Evolutionary conservation across 345 rosid species (phyloP).

Genomic region (Linum tenue): DNA sequence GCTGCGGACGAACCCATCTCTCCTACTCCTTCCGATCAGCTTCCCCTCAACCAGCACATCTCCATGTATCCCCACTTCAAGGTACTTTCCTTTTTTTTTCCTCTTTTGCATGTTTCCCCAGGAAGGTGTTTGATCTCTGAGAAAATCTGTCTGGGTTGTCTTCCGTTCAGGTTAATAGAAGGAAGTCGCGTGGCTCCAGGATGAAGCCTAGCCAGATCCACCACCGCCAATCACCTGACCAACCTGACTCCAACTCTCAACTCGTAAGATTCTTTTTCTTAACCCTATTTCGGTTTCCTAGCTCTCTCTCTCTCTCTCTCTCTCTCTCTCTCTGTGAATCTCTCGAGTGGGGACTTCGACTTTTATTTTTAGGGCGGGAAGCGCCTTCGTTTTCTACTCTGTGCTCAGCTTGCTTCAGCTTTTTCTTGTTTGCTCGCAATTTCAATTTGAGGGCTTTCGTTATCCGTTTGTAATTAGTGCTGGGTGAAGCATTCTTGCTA

Average conservation of each 20-base stretch:
- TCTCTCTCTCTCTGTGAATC: background rate
- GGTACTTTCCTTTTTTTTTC: slow-evolving; percentile 5
- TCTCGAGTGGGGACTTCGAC: too few relatives aligned
- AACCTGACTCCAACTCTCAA: slow-evolving; percentile 15
- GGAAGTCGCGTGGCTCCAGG: slow-evolving; percentile 17
- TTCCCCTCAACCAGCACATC: slow-evolving; percentile 9
- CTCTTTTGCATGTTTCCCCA: background rate
- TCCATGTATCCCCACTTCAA: slow-evolving; percentile 16
- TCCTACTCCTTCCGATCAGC: background rate
- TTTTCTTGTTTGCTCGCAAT: background rate
- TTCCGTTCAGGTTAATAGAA: slow-evolving; percentile 15
- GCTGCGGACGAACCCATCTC: background rate
- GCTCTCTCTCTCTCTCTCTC: background rate
- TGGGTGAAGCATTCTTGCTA: background rate
- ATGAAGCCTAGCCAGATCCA: slow-evolving; percentile 23
- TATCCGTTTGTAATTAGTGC: background rate
- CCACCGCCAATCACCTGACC: slow-evolving; percentile 6
- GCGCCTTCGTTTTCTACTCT: background rate
- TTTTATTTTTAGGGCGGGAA: too few relatives aligned
- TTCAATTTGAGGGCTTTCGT: background rate
- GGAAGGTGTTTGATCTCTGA: slow-evolving; percentile 9
- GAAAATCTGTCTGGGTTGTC: slow-evolving; percentile 4
- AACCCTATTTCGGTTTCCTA: background rate
- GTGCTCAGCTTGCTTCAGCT: background rate
- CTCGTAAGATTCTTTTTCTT: slow-evolving; percentile 11